Evolutionary conservation across 352 stramenopile species (phyloP).

Genomic region (Blastocystis sp.): DNA sequence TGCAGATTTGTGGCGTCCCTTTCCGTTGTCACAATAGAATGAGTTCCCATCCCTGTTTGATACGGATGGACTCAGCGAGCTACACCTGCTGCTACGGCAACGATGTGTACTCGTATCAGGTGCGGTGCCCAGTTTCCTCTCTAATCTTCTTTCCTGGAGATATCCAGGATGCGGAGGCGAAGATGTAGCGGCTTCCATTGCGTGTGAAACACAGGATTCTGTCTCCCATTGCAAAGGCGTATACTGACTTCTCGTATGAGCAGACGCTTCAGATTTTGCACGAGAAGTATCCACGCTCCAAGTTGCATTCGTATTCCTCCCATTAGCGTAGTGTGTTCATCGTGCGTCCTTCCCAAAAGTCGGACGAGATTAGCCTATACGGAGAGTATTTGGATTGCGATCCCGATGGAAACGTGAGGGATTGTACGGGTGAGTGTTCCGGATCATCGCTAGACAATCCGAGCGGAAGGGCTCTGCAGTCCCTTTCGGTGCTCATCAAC

Average conservation of each 20-base stretch:
- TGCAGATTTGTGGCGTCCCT: background rate
- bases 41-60: constrained; percentile 22
- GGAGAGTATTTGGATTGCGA: constrained; percentile 56
- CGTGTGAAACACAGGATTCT: constrained; percentile 11
- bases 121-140: constrained; percentile 21
- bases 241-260: constrained; percentile 41
- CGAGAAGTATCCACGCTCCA: constrained; percentile 47
- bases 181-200: background rate
- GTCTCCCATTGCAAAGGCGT: constrained; percentile 2
- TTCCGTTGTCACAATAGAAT: background rate
- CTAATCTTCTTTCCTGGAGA: constrained; percentile 65
- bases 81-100: constrained; percentile 63
- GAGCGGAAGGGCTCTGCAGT: constrained; percentile 9
- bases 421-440: background rate
- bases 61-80: constrained; percentile 66
- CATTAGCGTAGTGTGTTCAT: constrained; percentile 53
- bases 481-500: constrained; percentile 21
- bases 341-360: constrained; percentile 37
- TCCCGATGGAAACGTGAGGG: constrained; percentile 32
- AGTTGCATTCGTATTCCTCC: background rate
- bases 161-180: constrained; percentile 41
- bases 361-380: constrained; percentile 57
- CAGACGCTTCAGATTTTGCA: constrained; percentile 63
- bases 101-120: constrained; percentile 58
- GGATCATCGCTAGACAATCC: constrained; percentile 14